Percentiles rank a stretch among this genome's conserved stretches.
Evolutionary conservation across 2,329 filamentous ascomycete genomes (phyloP).

Genomic region (Fusarium pseudoanthophilum): DNA sequence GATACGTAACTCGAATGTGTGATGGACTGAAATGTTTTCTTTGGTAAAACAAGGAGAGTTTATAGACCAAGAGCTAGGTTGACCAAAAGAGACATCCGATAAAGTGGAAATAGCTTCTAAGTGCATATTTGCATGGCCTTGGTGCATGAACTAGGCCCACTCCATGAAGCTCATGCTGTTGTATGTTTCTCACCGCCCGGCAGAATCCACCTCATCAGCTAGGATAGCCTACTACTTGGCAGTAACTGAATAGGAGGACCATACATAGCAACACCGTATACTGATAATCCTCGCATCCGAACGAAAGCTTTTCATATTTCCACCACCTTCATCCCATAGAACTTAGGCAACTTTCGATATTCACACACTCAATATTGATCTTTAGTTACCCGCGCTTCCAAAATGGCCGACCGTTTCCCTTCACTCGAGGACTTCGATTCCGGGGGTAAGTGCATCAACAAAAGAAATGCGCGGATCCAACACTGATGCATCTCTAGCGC

Average conservation of each 20-base stretch:
- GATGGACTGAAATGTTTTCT: conserved; percentile 37
- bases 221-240: conserved; percentile 42
- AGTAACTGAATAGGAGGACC: conserved; percentile 45
- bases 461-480: conserved; percentile 10
- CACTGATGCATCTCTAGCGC: conserved; percentile 61
- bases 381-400: conserved; percentile 28
- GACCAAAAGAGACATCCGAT: conserved; percentile 38
- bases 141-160: conserved; percentile 32
- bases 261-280: conserved; percentile 35
- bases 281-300: conserved; percentile 25
- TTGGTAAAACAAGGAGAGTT: conserved; percentile 41
- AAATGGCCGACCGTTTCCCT: conserved; percentile 82
- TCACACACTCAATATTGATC: conserved; percentile 2
- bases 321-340: not conserved
- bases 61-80: conserved; percentile 37
- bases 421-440: conserved; percentile 82
- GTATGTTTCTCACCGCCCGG: conserved; percentile 48
- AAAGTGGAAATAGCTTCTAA: conserved; percentile 38
- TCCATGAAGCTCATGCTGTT: conserved; percentile 11
- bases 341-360: not conserved
- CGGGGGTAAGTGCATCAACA: conserved; percentile 60
- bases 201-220: conserved; percentile 49
- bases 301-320: conserved; percentile 8
- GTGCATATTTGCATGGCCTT: conserved; percentile 39
- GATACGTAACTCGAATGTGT: conserved; percentile 32